Evolutionary conservation across 2,329 filamentous ascomycete species (phyloP).

Genomic region (Neonectria sp.): DNA sequence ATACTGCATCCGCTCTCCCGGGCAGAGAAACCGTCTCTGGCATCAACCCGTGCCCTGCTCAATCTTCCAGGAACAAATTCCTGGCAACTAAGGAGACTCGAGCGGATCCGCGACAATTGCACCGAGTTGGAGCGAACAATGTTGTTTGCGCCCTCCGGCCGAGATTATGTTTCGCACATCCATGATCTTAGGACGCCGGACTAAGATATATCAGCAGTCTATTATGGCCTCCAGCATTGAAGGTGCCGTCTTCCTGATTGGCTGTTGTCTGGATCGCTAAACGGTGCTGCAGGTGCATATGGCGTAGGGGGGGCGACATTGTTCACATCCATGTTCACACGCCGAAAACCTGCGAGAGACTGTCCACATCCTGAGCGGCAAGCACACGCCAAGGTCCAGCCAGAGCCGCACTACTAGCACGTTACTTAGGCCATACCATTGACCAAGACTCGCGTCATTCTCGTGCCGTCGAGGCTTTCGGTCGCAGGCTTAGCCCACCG

Average conservation of each 20-base stretch:
- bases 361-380: slow-evolving; percentile 32
- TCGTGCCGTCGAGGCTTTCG: slow-evolving; percentile 6
- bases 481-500: background rate
- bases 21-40: slow-evolving; percentile 38
- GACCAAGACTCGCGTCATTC: slow-evolving; percentile 1
- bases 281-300: slow-evolving; percentile 48
- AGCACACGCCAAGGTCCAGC: slow-evolving; percentile 31
- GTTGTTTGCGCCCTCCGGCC: slow-evolving; percentile 44
- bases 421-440: background rate
- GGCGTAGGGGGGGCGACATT: slow-evolving; percentile 39
- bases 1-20: slow-evolving; percentile 33
- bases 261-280: slow-evolving; percentile 42
- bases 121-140: slow-evolving; percentile 40
- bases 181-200: slow-evolving; percentile 44
- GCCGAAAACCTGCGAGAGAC: slow-evolving; percentile 36
- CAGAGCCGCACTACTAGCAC: slow-evolving; percentile 32
- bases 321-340: slow-evolving; percentile 40
- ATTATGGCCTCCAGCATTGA: slow-evolving; percentile 35
- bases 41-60: slow-evolving; percentile 30
- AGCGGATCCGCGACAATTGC: slow-evolving; percentile 42
- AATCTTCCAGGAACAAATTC: slow-evolving; percentile 38
- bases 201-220: slow-evolving; percentile 47
- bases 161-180: slow-evolving; percentile 50
- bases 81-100: slow-evolving; percentile 38
- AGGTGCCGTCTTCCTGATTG: slow-evolving; percentile 38